Conservation (phyloP, 345 rosid species). For the Aegle marmelos region DNA sequence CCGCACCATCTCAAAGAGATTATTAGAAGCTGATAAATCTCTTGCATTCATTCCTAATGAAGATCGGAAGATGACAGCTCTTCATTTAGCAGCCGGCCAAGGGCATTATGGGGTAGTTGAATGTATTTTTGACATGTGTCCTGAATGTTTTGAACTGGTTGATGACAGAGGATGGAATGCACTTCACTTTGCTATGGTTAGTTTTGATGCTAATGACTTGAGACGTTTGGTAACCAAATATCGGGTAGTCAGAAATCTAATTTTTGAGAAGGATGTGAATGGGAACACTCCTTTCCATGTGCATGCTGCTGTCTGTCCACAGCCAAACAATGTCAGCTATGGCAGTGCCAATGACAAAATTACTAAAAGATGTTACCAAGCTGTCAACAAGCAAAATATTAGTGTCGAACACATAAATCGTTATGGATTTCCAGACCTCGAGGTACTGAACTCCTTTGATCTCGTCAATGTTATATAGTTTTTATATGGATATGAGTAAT, state of each 20-base stretch:
- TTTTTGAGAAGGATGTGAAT: no score
- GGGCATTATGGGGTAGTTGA: fast-evolving
- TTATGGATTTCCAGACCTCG: neutral
- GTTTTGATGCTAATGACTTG: neutral
- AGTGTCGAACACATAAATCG: neutral
- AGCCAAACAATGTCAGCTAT: fast-evolving
- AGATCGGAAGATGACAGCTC: neutral
- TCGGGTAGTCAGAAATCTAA: no score
- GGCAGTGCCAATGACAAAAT: fast-evolving
- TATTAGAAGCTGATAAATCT: neutral
- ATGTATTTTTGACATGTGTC: neutral
- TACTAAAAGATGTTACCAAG: no score
- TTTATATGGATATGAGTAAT: no score
- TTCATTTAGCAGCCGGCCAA: conserved; percentile 4
- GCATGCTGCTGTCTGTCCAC: no score
- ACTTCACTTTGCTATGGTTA: neutral
- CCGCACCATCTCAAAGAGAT: no score
- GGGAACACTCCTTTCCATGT: no score
- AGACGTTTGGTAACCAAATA: fast-evolving
- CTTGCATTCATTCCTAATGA: neutral
- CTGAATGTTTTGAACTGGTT: neutral
- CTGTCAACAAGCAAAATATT: neutral
- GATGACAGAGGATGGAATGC: neutral
- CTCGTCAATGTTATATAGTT: neutral
- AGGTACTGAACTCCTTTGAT: no score